Evolutionary conservation across 2,329 filamentous ascomycete genomes (phyloP).

Genomic region (Dryadomyces sulphureus): DNA sequence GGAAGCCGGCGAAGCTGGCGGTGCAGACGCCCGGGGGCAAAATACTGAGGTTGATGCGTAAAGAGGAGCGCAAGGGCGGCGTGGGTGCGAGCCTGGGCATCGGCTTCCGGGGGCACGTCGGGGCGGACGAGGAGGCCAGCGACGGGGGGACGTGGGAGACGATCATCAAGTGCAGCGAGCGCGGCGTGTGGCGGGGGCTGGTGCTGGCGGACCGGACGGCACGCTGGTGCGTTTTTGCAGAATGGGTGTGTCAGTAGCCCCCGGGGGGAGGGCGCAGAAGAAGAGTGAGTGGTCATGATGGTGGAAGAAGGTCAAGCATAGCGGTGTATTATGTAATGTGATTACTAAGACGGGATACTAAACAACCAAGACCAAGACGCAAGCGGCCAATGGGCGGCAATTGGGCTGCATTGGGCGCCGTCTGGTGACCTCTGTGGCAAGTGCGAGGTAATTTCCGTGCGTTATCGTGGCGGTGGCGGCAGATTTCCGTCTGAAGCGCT

Average conservation of each 20-base stretch:
- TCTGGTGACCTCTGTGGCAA: background rate
- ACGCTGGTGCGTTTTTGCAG: slow-evolving; percentile 83
- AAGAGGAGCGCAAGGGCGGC: slow-evolving; percentile 53
- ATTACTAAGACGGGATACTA: too few relatives aligned
- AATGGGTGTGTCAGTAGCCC: slow-evolving; percentile 54
- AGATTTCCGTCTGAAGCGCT: too few relatives aligned
- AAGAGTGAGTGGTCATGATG: background rate
- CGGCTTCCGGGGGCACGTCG: slow-evolving; percentile 24
- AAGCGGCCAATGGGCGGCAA: background rate
- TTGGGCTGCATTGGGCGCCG: background rate
- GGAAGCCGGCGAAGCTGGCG: slow-evolving; percentile 88
- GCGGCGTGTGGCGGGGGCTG: slow-evolving; percentile 65
- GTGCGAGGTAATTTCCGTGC: background rate
- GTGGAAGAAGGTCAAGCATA: background rate
- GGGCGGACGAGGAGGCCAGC: slow-evolving; percentile 39
- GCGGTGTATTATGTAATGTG: too few relatives aligned
- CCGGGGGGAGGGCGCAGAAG: background rate
- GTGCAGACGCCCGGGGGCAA: slow-evolving; percentile 92
- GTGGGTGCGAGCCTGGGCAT: slow-evolving; percentile 23
- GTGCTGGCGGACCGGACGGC: slow-evolving; percentile 74
- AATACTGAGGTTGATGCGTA: slow-evolving; percentile 75
- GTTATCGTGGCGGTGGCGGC: background rate
- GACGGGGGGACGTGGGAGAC: slow-evolving; percentile 76
- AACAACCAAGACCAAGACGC: too few relatives aligned
- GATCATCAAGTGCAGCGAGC: slow-evolving; percentile 78